These are phyloP conservation scores for Monilinia fructicola DNA, from an alignment of 2,329 filamentous ascomycete species.

Conservation along the genomic window DNA sequence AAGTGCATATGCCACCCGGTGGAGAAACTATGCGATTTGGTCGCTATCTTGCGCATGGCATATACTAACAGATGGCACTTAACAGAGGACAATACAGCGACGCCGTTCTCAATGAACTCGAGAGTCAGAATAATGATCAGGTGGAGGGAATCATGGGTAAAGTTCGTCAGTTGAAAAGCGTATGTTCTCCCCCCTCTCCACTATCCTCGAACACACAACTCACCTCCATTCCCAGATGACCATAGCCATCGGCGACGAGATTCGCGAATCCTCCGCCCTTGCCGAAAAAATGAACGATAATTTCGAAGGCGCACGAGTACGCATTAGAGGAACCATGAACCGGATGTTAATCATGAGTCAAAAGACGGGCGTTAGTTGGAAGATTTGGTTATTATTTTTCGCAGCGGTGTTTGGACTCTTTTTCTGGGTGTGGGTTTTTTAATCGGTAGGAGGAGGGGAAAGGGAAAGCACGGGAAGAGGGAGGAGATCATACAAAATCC, in stretches of 20 bases:
- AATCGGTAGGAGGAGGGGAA: conserved; percentile 30
- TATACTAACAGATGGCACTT: neutral
- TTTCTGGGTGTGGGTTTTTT: conserved; percentile 87
- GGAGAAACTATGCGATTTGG: neutral
- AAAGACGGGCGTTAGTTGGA: conserved; percentile 92
- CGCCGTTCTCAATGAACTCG: conserved; percentile 86
- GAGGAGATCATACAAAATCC: neutral
- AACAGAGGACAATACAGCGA: conserved; percentile 85
- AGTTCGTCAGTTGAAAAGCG: conserved; percentile 84
- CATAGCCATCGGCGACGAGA: conserved; percentile 90
- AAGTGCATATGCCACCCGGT: neutral
- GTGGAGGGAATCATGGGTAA: conserved; percentile 89
- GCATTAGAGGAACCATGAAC: conserved; percentile 90
- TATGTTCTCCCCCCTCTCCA: conserved; percentile 48
- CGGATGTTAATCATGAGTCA: conserved; percentile 96
- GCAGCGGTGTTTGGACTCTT: conserved; percentile 79
- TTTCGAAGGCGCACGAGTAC: conserved; percentile 81
- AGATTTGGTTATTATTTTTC: conserved; percentile 89
- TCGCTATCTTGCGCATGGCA: neutral
- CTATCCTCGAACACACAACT: neutral
- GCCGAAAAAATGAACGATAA: conserved; percentile 95
- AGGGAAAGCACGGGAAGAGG: neutral
- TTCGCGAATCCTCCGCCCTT: conserved; percentile 81
- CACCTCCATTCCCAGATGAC: conserved; percentile 64
- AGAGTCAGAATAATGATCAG: conserved; percentile 91